These are phyloP conservation scores for Diaporthe ampelina DNA, from an alignment of 2,329 filamentous ascomycete genomes.

Conservation along the genomic window DNA sequence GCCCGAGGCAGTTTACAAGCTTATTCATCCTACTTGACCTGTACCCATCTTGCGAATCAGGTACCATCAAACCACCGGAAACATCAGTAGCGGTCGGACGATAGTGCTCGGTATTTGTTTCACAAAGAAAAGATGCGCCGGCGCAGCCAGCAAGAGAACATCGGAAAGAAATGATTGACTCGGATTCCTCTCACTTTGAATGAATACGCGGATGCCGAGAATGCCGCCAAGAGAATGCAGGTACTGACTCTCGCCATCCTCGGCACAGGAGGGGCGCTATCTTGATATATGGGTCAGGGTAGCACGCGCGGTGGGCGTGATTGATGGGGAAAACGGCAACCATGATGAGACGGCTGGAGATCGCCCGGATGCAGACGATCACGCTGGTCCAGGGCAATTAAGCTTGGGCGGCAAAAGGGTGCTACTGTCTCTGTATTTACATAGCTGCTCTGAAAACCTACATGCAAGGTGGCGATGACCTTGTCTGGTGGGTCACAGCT, in stretches of 20 bases:
- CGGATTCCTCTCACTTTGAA: conserved; percentile 38
- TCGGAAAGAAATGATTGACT: conserved; percentile 41
- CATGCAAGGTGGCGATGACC: background rate
- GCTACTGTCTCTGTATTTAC: conserved; percentile 1
- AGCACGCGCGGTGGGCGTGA: conserved; percentile 46
- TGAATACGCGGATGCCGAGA: conserved; percentile 42
- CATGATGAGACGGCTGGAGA: conserved; percentile 48
- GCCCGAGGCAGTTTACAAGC: background rate
- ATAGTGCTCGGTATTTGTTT: background rate
- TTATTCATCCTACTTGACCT: too few species aligned
- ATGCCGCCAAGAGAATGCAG: conserved; percentile 45
- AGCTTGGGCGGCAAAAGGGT: conserved; percentile 41
- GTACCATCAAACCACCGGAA: background rate
- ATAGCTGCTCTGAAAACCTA: conserved; percentile 43
- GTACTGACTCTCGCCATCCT: conserved; percentile 38
- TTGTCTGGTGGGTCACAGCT: background rate
- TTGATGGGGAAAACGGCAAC: conserved; percentile 44
- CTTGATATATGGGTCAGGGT: conserved; percentile 45
- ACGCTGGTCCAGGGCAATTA: conserved; percentile 45
- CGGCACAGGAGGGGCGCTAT: conserved; percentile 33
- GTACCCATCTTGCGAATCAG: background rate
- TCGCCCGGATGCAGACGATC: conserved; percentile 45
- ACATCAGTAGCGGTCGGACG: background rate
- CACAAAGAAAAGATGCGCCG: background rate
- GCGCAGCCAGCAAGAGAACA: conserved; percentile 31